Evolutionary conservation across 169 alveolate species (phyloP).

Genomic region (Cryptosporidium meleagridis): DNA sequence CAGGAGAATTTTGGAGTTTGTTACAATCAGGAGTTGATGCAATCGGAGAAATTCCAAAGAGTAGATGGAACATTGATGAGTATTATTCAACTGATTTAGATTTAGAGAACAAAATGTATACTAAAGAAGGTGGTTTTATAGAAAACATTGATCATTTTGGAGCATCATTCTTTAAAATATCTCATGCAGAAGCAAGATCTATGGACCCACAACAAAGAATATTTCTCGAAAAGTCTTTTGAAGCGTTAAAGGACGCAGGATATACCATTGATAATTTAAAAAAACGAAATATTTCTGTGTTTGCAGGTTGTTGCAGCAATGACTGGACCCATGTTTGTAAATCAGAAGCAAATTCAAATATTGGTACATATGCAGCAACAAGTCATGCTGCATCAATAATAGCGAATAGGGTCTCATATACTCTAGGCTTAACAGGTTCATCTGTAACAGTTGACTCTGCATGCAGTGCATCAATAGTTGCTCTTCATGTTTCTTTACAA

Average conservation of each 20-base stretch:
- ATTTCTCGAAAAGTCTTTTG: conserved; percentile 81
- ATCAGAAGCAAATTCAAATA: conserved; percentile 8
- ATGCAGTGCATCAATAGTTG: conserved; percentile 86
- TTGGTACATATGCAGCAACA: conserved; percentile 82
- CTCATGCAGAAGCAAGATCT: conserved; percentile 82
- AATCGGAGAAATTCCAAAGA: conserved; percentile 79
- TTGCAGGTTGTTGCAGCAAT: conserved; percentile 83
- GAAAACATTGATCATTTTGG: conserved; percentile 82
- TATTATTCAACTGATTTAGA: conserved; percentile 81
- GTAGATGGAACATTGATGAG: conserved; percentile 85
- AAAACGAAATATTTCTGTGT: conserved; percentile 79
- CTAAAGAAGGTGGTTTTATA: conserved; percentile 84
- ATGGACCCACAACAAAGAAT: conserved; percentile 88
- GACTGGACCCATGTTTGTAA: conserved; percentile 81
- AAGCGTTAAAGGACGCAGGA: conserved; percentile 81
- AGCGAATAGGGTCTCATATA: conserved; percentile 84
- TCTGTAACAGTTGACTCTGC: conserved; percentile 86
- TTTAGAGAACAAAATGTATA: conserved; percentile 82
- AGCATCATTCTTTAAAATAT: conserved; percentile 79
- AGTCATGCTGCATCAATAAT: conserved; percentile 83
- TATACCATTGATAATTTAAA: conserved; percentile 70
- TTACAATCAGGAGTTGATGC: conserved; percentile 79
- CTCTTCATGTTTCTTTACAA: conserved; percentile 82
- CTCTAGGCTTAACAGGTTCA: conserved; percentile 84
- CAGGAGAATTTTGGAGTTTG: conserved; percentile 78